Conservation (phyloP, 495 filamentous ascomycete genomes). For the Geoglossum glabrum region DNA sequence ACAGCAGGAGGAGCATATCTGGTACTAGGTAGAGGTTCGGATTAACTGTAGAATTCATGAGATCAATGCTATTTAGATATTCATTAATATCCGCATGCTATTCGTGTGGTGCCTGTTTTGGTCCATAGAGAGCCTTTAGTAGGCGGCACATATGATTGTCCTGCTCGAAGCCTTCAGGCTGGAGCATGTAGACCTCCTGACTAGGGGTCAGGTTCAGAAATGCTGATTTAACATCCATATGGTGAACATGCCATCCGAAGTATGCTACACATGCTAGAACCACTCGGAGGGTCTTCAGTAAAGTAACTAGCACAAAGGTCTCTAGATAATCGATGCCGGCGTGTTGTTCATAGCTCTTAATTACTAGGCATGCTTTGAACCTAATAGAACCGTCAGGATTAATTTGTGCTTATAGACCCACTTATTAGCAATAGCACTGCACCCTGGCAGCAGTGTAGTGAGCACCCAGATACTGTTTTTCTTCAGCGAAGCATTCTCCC, state of each 20-base stretch:
- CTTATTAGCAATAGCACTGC: constrained; percentile 5
- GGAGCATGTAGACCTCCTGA: constrained; percentile 13
- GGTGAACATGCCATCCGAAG: constrained; percentile 10
- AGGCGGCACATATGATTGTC: constrained; percentile 12
- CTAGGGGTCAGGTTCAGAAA: constrained; percentile 13
- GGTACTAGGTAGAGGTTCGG: not conserved
- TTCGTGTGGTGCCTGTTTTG: constrained; percentile 10
- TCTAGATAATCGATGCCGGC: constrained; percentile 13
- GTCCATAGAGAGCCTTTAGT: constrained; percentile 9
- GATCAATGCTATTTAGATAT: not conserved
- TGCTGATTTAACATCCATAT: constrained; percentile 17
- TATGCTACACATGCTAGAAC: constrained; percentile 7
- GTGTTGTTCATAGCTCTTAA: constrained; percentile 11
- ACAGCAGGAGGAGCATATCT: not conserved
- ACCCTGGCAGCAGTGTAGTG: not conserved
- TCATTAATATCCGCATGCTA: constrained; percentile 6
- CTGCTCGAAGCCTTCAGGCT: constrained; percentile 8
- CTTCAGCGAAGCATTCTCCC: not conserved
- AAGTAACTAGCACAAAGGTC: constrained; percentile 10
- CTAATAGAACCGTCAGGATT: constrained; percentile 3
- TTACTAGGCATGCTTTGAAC: constrained; percentile 13
- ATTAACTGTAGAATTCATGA: not conserved
- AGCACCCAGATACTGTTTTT: constrained; percentile 4
- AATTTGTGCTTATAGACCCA: constrained; percentile 13
- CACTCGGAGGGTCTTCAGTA: constrained; percentile 2